These are phyloP conservation scores for Kwoniella dejecticola DNA, from an alignment of 768 basidiomycete species.

Conservation along the genomic window DNA sequence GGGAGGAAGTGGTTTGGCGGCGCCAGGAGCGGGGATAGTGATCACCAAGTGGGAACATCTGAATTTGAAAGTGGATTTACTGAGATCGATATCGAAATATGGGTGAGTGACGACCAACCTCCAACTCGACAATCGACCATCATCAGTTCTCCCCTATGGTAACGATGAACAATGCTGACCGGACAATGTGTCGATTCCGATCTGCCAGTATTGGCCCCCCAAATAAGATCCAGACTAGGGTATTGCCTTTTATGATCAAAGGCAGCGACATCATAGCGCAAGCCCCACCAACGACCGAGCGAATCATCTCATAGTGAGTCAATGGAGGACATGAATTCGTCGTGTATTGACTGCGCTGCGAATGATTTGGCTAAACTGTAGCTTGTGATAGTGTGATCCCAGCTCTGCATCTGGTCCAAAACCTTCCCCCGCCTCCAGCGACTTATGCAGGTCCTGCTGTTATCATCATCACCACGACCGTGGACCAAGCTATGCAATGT, in stretches of 20 bases:
- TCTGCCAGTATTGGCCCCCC: conserved; percentile 81
- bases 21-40: conserved; percentile 58
- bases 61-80: conserved; percentile 76
- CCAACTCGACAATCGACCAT: no score
- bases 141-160: no score
- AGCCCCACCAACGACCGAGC: conserved; percentile 96
- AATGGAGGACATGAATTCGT: conserved; percentile 37
- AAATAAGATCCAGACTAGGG: conserved; percentile 97
- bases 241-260: conserved; percentile 84
- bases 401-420: conserved; percentile 60
- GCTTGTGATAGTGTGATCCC: conserved; percentile 46
- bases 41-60: conserved; percentile 97
- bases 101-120: conserved; percentile 64
- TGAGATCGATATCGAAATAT: conserved; percentile 87
- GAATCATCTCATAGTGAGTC: conserved; percentile 83
- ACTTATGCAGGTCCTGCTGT: conserved; percentile 76
- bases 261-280: conserved; percentile 98
- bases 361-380: not conserved
- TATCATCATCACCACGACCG: conserved; percentile 94
- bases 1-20: conserved; percentile 27
- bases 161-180: no score
- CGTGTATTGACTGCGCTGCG: not conserved
- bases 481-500: conserved; percentile 97
- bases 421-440: conserved; percentile 59
- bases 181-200: not conserved